Conservation (phyloP, 352 stramenopile genomes). For the Globisporangium abappressorium region DNA sequence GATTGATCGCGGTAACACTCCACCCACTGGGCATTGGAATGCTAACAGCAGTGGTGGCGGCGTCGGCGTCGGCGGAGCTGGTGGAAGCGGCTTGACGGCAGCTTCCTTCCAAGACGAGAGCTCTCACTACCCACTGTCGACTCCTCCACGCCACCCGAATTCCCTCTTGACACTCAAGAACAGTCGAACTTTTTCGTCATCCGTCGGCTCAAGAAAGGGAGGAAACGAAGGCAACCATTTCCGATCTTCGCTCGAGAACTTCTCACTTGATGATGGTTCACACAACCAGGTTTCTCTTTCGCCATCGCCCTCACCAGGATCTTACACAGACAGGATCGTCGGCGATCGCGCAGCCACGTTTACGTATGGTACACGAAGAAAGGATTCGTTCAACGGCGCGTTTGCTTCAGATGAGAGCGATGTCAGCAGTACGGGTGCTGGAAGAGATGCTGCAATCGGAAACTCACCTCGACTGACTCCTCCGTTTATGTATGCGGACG, state of each 20-base stretch:
- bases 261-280: slow-evolving; percentile 44
- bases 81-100: slow-evolving; percentile 28
- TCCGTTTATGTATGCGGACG: slow-evolving; percentile 27
- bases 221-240: slow-evolving; percentile 30
- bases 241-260: slow-evolving; percentile 59
- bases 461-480: slow-evolving; percentile 33
- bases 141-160: slow-evolving; percentile 66
- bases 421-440: background rate
- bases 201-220: slow-evolving; percentile 15
- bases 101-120: slow-evolving; percentile 45
- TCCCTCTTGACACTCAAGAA: slow-evolving; percentile 44
- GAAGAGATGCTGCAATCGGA: slow-evolving; percentile 8
- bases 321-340: background rate
- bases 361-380: slow-evolving; percentile 22
- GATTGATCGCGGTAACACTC: slow-evolving; percentile 33
- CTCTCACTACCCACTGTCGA: slow-evolving; percentile 48
- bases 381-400: slow-evolving; percentile 44
- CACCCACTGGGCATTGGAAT: slow-evolving; percentile 23
- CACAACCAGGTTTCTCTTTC: slow-evolving; percentile 13
- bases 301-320: slow-evolving; percentile 15
- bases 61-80: background rate
- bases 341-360: slow-evolving; percentile 12
- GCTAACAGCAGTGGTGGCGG: slow-evolving; percentile 19
- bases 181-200: slow-evolving; percentile 30
- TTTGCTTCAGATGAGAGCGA: slow-evolving; percentile 31